Evolutionary conservation across 2,329 filamentous ascomycete genomes (phyloP).

Genomic region (Diatrype stigma): DNA sequence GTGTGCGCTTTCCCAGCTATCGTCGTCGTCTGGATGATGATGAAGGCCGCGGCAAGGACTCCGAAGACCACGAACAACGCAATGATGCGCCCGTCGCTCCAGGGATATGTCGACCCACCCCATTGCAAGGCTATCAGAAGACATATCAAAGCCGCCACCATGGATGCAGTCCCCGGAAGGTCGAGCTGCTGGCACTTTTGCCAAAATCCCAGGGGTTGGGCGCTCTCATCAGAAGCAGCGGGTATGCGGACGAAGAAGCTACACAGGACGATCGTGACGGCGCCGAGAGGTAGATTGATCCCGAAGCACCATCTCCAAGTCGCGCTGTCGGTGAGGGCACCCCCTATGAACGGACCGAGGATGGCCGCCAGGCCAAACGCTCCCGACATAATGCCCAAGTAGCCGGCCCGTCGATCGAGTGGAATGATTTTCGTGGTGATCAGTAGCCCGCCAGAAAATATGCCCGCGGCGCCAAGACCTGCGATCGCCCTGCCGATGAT

Average conservation of each 20-base stretch:
- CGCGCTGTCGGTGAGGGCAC: conserved; percentile 5
- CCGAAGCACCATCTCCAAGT: conserved; percentile 8
- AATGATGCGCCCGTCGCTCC: conserved; percentile 1
- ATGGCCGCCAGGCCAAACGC: conserved; percentile 10
- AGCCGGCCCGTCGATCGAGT: conserved; percentile 6
- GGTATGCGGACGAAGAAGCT: neutral
- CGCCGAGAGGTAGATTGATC: conserved; percentile 1
- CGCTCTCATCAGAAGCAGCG: neutral
- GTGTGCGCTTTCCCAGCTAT: conserved; percentile 1
- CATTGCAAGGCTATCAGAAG: conserved; percentile 3
- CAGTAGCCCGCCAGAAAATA: conserved; percentile 8
- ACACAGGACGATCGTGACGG: conserved; percentile 1
- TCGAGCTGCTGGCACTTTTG: conserved; percentile 5
- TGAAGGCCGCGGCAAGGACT: neutral
- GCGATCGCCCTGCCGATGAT: conserved; percentile 23
- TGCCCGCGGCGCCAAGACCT: conserved; percentile 10
- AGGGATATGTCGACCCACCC: conserved; percentile 2
- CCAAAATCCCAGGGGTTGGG: neutral
- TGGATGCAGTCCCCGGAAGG: conserved; percentile 3
- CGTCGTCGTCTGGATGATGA: conserved; percentile 2
- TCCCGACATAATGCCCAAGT: conserved; percentile 9
- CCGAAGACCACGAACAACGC: conserved; percentile 2
- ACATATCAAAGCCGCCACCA: conserved; percentile 5
- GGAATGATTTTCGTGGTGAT: conserved; percentile 8
- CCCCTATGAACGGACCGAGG: conserved; percentile 9